Base-by-base conservation (phyloP, 2,329 filamentous ascomycete species). In the Gaeumannomyces tritici region DNA sequence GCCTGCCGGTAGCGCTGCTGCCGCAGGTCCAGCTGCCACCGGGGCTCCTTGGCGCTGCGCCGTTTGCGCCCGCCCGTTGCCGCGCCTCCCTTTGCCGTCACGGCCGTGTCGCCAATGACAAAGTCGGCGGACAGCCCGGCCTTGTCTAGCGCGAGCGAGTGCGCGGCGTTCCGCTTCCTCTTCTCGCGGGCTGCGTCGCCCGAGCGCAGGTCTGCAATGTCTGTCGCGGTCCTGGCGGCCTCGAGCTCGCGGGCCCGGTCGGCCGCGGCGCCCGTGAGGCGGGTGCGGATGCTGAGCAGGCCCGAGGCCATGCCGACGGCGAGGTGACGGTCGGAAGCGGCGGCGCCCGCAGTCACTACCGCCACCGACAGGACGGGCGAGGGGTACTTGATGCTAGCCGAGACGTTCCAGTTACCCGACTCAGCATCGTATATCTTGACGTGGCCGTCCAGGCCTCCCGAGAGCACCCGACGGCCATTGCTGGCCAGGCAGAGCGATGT, bases 251-350 rank as follows among this genome's bases (percentile, higher is more conserved):
- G 78, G 87, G 90, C 72, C 89, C 89, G 87, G 47, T 85, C 80
- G 66, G 95, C 95, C 69, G 96, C 90, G 62, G 89, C 81, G 6
- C 91, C 91, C 0, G 89, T 91, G 15, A 96, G 64, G 26, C 67
- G 66, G 18, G 68, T 69, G 56, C 62, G 63, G 61, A 69, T 64
- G 64, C 66, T 69, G 57, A 99, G 81, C n/a, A 96, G 84, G 57
- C 95, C 95, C 2, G 90, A 96, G 70, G 95, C 89, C 87, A 98
- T 93, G 73, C 93, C 95, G 1, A 99, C 95, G 5, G 90, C 92
- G 61, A 99, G 84, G 75, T 99, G 95, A 67, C 92, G 91, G 76
- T 99, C 95, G 69, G 93, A 89, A 60, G 84, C 82, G 62, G 84
- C 83, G 15, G 80, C 73, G n/a, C 87, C 87, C 11, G 85, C 81